Evolutionary conservation across 306 rosid species (phyloP).

Genomic region (Dalbergia cochinchinensis): DNA sequence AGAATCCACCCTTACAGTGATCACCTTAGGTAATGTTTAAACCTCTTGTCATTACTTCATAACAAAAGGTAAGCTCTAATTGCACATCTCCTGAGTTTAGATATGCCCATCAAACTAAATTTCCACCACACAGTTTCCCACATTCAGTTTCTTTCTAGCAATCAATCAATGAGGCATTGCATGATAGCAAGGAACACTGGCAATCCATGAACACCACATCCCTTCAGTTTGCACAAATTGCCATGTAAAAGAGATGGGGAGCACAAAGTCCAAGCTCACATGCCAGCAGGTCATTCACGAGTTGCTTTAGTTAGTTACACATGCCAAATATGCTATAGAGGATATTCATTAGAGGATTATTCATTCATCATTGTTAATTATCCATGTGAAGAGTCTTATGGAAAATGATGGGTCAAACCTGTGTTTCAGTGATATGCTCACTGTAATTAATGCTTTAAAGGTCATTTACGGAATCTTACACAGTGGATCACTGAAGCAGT

Average conservation of each 20-base stretch:
- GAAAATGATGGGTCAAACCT: conserved; percentile 22
- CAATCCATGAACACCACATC: conserved; percentile 5
- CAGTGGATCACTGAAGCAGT: conserved; percentile 10
- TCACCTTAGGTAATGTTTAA: no score
- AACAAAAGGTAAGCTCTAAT: not conserved
- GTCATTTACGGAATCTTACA: not conserved
- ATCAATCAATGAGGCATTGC: not conserved
- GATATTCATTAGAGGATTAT: not conserved
- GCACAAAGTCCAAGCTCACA: conserved; percentile 16
- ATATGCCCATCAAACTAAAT: not conserved
- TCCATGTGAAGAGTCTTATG: not conserved
- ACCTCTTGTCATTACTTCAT: no score
- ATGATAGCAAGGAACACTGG: conserved; percentile 17
- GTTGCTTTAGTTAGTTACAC: conserved; percentile 22
- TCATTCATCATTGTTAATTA: conserved; percentile 6
- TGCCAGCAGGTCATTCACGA: conserved; percentile 18
- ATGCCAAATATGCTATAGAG: conserved; percentile 12
- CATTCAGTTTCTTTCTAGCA: not conserved
- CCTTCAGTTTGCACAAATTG: not conserved
- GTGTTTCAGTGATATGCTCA: not conserved
- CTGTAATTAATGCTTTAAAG: not conserved
- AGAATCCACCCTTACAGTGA: no score
- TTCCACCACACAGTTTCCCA: not conserved
- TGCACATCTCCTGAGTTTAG: not conserved
- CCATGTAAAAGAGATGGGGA: conserved; percentile 22